Base-by-base conservation (phyloP, 306 rosid species). In the Cicer chorassanicum region DNA sequence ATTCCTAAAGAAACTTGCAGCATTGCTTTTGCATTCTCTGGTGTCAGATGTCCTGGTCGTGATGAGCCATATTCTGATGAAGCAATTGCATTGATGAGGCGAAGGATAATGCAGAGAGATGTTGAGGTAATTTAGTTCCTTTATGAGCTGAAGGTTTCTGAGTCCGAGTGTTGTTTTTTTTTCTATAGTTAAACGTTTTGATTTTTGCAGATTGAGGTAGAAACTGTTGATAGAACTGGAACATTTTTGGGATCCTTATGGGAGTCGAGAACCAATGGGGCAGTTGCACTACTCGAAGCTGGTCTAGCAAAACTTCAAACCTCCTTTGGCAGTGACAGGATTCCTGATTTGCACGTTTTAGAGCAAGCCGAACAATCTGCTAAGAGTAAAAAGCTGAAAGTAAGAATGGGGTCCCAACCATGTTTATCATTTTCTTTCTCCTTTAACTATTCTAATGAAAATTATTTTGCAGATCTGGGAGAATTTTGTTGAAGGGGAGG, bases 1-100 rank as follows among this genome's bases (percentile, higher is more conserved):
- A 90, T 94, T 86, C 99, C 99, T 53, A 90, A 90, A 88, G 98
- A 94, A 85, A 94, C 99, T 2, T 94, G 99, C 82, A 94, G 96
- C 86, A 90, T 94, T 80, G 98, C 99, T 16, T 90, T 94, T 57
- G 65, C 99, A 24, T 86, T 94, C 74, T 94, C 99, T 38, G 99
- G 99, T 65, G 98, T 94, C 70, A 87, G 98, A 69, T 94, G 99
- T 85, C 91, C 98, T 39, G 99, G 98, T 74, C 99, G 99, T 63
- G 91, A 82, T 56, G 99, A 94, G 82, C 93, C 92, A 15, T 89
- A 87, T 82, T 92, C 99, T 56, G 90, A 94, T 8, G 99, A 94
- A 81, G 99, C 99, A 73, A 92, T 94, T 86, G 87, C 99, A 15
- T 64, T 92, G 57, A 94, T 92, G 99, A 90, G 99, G 83, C 86